Evolutionary conservation across 176 grass and related monocot genomes (phyloP).

Genomic region (Luzula sylvatica): DNA sequence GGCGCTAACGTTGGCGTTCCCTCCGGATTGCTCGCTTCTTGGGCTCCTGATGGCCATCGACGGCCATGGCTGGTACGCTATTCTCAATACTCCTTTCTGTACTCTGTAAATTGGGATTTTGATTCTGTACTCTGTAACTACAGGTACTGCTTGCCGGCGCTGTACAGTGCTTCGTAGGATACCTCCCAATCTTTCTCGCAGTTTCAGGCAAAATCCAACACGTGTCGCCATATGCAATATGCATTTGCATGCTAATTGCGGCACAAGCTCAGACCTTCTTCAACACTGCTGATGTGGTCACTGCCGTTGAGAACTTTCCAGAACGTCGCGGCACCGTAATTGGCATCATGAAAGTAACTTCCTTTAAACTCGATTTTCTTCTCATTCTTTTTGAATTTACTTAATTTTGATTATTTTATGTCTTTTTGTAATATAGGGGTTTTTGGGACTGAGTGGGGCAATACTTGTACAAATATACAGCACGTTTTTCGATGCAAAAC

Average conservation of each 20-base stretch:
- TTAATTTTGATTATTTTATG: slow-evolving; percentile 9
- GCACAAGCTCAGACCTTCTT: slow-evolving; percentile 89
- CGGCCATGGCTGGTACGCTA: slow-evolving; percentile 32
- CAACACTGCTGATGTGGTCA: slow-evolving; percentile 76
- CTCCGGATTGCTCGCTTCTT: slow-evolving; percentile 59
- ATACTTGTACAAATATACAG: slow-evolving; percentile 61
- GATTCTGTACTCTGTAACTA: neutral
- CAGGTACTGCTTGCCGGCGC: slow-evolving; percentile 41
- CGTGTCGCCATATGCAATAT: slow-evolving; percentile 38
- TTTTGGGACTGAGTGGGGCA: slow-evolving; percentile 78
- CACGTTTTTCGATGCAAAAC: slow-evolving; percentile 28
- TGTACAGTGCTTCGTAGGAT: slow-evolving; percentile 44
- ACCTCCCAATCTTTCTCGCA: slow-evolving; percentile 75
- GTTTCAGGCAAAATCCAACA: slow-evolving; percentile 29
- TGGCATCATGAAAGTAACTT: slow-evolving; percentile 85
- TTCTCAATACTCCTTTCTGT: neutral
- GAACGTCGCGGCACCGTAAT: slow-evolving; percentile 72
- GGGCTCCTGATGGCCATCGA: slow-evolving; percentile 15
- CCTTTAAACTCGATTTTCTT: neutral
- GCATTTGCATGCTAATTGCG: slow-evolving; percentile 74
- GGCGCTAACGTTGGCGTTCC: slow-evolving; percentile 82
- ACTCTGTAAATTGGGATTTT: neutral
- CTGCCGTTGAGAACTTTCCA: slow-evolving; percentile 78
- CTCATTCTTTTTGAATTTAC: neutral
- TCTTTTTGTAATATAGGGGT: slow-evolving; percentile 71